These are phyloP conservation scores for Musa itinerans DNA, from an alignment of 176 grass and related monocot species.

Conservation along the genomic window DNA sequence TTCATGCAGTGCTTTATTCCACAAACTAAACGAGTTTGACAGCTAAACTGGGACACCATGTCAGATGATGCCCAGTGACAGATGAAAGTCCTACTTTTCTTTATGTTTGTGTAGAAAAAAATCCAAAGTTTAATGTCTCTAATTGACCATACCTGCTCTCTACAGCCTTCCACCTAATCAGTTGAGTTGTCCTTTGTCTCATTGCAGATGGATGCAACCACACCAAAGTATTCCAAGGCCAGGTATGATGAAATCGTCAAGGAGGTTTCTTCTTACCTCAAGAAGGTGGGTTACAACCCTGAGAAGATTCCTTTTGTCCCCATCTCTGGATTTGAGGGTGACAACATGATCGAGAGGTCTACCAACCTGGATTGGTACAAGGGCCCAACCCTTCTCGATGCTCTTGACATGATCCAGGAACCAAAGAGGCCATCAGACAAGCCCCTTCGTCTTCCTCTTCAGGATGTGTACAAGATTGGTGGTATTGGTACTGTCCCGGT, in stretches of 20 bases:
- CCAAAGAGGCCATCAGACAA: constrained; percentile 91
- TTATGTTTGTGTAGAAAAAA: too few species aligned
- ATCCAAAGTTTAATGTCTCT: too few species aligned
- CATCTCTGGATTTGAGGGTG: constrained; percentile 76
- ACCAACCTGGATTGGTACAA: constrained; percentile 90
- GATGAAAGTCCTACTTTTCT: too few species aligned
- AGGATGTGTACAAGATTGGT: constrained; percentile 98
- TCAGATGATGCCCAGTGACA: too few species aligned
- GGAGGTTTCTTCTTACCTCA: constrained; percentile 68
- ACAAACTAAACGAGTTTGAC: too few species aligned
- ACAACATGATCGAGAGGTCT: constrained; percentile 89
- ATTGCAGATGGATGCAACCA: constrained; percentile 73
- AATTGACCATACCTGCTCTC: neutral
- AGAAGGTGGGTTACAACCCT: constrained; percentile 79
- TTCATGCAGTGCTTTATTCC: too few species aligned
- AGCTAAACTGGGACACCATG: too few species aligned
- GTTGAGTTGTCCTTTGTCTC: neutral
- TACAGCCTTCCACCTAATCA: neutral
- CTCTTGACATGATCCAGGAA: constrained; percentile 68
- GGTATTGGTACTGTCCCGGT: constrained; percentile 85
- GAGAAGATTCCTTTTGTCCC: constrained; percentile 75
- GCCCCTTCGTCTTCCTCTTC: constrained; percentile 87
- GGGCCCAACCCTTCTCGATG: constrained; percentile 72
- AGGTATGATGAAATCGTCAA: constrained; percentile 81
- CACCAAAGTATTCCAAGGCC: constrained; percentile 66